Conservation (phyloP, 2,329 filamentous ascomycete species). For the Biscogniauxia sp. region DNA sequence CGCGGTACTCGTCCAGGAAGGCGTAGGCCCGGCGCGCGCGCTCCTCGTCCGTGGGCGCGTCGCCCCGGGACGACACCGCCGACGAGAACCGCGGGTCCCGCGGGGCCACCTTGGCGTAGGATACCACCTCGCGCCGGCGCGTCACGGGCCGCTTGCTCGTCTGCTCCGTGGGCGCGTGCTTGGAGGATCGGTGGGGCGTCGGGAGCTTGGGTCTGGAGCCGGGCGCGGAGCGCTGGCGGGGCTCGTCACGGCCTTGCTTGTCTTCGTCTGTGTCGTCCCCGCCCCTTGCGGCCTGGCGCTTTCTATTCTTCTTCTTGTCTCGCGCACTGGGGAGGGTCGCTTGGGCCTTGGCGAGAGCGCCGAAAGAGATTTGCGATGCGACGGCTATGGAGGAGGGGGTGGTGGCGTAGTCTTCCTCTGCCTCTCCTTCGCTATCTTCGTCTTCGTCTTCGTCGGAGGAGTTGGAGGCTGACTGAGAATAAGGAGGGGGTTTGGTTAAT, state of each 20-base stretch:
- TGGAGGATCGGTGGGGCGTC: conserved; percentile 59
- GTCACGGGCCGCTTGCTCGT: conserved; percentile 82
- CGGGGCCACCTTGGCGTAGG: conserved; percentile 53
- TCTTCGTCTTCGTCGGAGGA: conserved; percentile 28
- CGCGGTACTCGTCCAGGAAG: conserved; percentile 84
- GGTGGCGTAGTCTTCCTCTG: conserved; percentile 33
- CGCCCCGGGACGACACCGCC: conserved; percentile 46
- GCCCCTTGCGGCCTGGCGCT: background rate
- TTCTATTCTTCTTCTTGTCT: conserved; percentile 33
- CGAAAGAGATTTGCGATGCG: conserved; percentile 72
- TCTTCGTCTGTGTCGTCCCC: conserved; percentile 28
- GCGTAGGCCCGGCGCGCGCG: conserved; percentile 72
- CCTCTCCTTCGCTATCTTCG: conserved; percentile 36
- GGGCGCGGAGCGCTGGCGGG: conserved; percentile 38
- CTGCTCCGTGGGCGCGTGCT: conserved; percentile 84
- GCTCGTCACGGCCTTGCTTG: conserved; percentile 25
- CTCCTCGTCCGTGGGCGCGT: conserved; percentile 49
- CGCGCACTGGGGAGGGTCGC: conserved; percentile 53
- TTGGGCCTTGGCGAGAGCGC: conserved; percentile 85
- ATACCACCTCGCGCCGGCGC: conserved; percentile 72
- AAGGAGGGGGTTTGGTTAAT: conserved; percentile 8
- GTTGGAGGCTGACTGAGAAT: conserved; percentile 19
- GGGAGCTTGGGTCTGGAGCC: conserved; percentile 16
- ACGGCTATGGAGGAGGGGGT: conserved; percentile 37
- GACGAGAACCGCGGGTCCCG: conserved; percentile 87